These are phyloP conservation scores for Pleurotus tuoliensis DNA, from an alignment of 768 basidiomycete genomes.

Conservation along the genomic window DNA sequence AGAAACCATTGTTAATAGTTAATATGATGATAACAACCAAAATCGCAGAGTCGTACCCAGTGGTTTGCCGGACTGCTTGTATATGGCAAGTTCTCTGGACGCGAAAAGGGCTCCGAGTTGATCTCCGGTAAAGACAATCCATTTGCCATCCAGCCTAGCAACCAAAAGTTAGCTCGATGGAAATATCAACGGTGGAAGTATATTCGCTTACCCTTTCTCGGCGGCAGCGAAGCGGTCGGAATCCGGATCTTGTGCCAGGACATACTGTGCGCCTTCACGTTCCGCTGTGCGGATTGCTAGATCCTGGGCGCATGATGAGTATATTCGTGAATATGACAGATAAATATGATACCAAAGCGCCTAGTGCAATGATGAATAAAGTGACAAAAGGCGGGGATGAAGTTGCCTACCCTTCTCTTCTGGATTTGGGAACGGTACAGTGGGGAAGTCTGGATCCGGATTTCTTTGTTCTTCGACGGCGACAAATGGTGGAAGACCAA, in stretches of 20 bases:
- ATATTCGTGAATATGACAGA: neutral
- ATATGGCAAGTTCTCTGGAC: constrained; percentile 35
- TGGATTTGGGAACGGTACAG: constrained; percentile 83
- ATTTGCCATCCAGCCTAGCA: constrained; percentile 45
- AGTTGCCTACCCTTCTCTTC: constrained; percentile 72
- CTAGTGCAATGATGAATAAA: constrained; percentile 23
- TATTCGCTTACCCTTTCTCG: constrained; percentile 48
- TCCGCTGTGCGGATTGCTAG: constrained; percentile 66
- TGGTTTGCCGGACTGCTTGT: constrained; percentile 37
- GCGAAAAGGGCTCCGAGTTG: constrained; percentile 64
- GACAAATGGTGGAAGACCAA: constrained; percentile 56
- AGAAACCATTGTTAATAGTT: too few species aligned
- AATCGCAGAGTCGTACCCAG: neutral
- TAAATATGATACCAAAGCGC: constrained; percentile 38
- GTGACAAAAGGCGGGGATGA: constrained; percentile 14
- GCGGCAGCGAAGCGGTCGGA: constrained; percentile 80
- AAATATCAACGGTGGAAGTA: neutral
- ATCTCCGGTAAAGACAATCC: constrained; percentile 80
- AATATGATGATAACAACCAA: too few species aligned
- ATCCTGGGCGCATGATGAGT: constrained; percentile 41
- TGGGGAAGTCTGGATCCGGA: constrained; percentile 85
- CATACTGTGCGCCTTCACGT: constrained; percentile 47
- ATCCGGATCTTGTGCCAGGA: constrained; percentile 89
- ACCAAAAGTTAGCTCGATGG: constrained; percentile 10
- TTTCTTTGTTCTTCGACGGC: constrained; percentile 62